Evolutionary conservation across 257 asterid genomes (phyloP).

Genomic region (Eustoma russellianum): DNA sequence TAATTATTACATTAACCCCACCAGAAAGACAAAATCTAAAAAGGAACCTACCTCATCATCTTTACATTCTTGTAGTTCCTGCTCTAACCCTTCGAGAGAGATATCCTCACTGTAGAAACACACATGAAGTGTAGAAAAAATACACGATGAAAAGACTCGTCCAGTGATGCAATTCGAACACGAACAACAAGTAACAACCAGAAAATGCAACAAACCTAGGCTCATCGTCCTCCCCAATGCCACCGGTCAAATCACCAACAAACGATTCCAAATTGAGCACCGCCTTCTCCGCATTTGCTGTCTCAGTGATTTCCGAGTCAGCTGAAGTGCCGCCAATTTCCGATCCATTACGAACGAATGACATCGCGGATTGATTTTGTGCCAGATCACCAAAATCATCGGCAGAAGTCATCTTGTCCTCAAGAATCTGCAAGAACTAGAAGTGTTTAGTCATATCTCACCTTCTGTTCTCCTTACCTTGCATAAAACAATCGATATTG

Average conservation of each 20-base stretch:
- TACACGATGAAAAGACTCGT: too few species aligned
- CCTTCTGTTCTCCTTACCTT: too few species aligned
- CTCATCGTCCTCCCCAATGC: conserved; percentile 52
- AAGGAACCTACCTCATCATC: conserved; percentile 63
- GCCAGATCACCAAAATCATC: too few species aligned
- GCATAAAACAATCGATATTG: too few species aligned
- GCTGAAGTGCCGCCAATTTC: too few species aligned
- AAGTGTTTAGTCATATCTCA: too few species aligned
- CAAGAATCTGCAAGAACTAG: too few species aligned
- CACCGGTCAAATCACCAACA: conserved; percentile 55
- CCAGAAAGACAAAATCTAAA: neutral
- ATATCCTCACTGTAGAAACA: conserved; percentile 54
- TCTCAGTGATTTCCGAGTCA: too few species aligned
- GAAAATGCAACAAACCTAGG: conserved; percentile 33
- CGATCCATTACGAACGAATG: too few species aligned
- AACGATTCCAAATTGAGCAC: conserved; percentile 58
- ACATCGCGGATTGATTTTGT: too few species aligned
- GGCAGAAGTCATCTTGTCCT: too few species aligned
- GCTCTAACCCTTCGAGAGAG: conserved; percentile 85
- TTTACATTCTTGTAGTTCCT: conserved; percentile 89
- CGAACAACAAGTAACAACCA: neutral
- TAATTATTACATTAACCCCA: neutral
- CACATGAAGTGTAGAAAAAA: conserved; percentile 2
- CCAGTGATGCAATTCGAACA: too few species aligned
- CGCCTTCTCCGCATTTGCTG: conserved; percentile 8